Base-by-base conservation (phyloP, 2,329 filamentous ascomycete species). In the Colletotrichum paranaense region DNA sequence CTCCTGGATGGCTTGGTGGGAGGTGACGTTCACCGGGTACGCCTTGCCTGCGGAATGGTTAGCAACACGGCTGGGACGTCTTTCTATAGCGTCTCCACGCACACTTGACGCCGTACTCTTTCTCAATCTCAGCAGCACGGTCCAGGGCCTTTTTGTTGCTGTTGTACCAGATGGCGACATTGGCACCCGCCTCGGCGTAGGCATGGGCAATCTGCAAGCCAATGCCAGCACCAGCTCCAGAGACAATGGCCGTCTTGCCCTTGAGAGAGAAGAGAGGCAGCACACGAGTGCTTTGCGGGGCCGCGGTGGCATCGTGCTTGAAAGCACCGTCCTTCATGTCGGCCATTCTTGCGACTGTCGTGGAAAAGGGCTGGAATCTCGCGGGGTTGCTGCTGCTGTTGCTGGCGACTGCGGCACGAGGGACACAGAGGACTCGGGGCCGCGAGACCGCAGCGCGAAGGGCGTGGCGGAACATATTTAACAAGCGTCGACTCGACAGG, bases 151-250 rank as follows among this genome's bases (percentile, higher is more conserved):
- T 89, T 78, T 89, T 88, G 82, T 94, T 94, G 81, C 86, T 89
- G 79, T 93, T 92, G 80, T 93, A 94, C 90, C 91, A 93, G 63
- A 94, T 89, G 32, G 91, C 92, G 26, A 94, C 90, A 76, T 94
- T 92, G 71, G 92, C 92, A 62, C 92, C 92, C 19, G 92, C 91
- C 79, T 94, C 92, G 19, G 92, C 92, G 38, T 91, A 86, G 1
- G 86, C 91, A 42, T 92, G 84, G 16, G 91, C 92, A 32, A 93
- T 87, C 5, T 87, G 87, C 30, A 93, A 84, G 55, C 92, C 92
- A 76, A 94, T 93, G 42, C 92, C 92, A 30, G 88, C 88, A 24
- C 87, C 91, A 14, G 91, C 91, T 53, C 92, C 92, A 1, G 91
- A 89, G 55, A 94, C 88, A 75, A 94, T 92, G 38, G 92, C 92